A percentile compares a stretch with the other conserved stretches of the same genome.
Evolutionary conservation across 2,329 filamentous ascomycete species (phyloP).

Genomic region (Claviceps spartinae): DNA sequence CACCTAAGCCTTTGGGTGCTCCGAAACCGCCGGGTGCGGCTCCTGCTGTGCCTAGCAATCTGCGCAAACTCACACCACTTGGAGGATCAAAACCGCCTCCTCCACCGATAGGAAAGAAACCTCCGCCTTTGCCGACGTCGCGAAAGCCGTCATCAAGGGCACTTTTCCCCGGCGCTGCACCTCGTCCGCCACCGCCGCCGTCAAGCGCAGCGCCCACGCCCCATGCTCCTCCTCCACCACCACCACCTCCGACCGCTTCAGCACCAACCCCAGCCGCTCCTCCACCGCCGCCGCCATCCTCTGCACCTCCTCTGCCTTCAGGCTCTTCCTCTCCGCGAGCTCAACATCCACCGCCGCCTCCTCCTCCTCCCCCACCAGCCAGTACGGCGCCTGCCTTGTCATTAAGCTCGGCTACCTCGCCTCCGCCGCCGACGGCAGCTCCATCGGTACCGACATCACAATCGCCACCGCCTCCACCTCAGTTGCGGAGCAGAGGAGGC

Average conservation of each 20-base stretch:
- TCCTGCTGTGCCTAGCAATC: constrained; percentile 42
- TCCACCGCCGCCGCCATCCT: constrained; percentile 21
- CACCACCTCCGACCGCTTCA: constrained; percentile 31
- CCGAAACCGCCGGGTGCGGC: constrained; percentile 48
- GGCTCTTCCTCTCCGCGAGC: constrained; percentile 25
- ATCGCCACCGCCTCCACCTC: constrained; percentile 25
- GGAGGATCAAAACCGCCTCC: constrained; percentile 40
- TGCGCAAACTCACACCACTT: constrained; percentile 42
- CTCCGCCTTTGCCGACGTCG: constrained; percentile 46
- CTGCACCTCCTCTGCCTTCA: constrained; percentile 6
- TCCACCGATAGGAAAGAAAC: constrained; percentile 66
- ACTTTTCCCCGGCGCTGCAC: constrained; percentile 19
- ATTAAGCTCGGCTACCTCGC: constrained; percentile 17
- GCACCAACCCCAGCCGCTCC: constrained; percentile 24
- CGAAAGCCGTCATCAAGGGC: constrained; percentile 39
- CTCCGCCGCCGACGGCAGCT: constrained; percentile 13
- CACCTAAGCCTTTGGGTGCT: constrained; percentile 35
- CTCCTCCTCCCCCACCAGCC: constrained; percentile 25
- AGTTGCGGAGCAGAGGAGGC: constrained; percentile 28
- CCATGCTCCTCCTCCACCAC: constrained; percentile 27
- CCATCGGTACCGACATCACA: constrained; percentile 21
- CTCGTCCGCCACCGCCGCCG: constrained; percentile 23
- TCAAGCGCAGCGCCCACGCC: constrained; percentile 24
- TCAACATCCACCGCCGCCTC: constrained; percentile 15
- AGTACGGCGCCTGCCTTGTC: constrained; percentile 20